These are phyloP conservation scores for Trichoderma atroviride DNA, from an alignment of 2,329 filamentous ascomycete species.

Conservation along the genomic window DNA sequence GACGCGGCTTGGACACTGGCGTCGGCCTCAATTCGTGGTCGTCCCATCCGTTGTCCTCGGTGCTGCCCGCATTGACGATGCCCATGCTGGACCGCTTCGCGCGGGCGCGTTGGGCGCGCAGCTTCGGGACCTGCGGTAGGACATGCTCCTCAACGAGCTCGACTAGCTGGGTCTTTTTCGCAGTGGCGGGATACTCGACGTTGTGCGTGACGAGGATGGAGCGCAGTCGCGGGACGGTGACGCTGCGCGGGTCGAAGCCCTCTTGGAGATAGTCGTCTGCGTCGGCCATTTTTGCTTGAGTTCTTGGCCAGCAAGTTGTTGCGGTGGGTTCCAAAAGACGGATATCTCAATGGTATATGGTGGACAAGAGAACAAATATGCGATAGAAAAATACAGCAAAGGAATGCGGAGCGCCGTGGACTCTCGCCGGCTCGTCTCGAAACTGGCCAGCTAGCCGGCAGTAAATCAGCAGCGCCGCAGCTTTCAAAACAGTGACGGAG, in stretches of 20 bases:
- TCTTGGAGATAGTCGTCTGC: slow-evolving; percentile 83
- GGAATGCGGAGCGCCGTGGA: slow-evolving; percentile 6
- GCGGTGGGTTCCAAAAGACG: not conserved
- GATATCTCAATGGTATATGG: not conserved
- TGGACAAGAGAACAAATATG: not conserved
- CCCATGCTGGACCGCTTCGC: slow-evolving; percentile 87
- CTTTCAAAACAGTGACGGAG: slow-evolving; percentile 21
- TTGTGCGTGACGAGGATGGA: slow-evolving; percentile 90
- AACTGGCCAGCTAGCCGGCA: slow-evolving; percentile 23
- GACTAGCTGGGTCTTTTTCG: slow-evolving; percentile 89
- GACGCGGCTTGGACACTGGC: slow-evolving; percentile 48
- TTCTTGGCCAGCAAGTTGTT: not conserved
- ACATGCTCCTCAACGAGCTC: slow-evolving; percentile 81
- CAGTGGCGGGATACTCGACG: slow-evolving; percentile 80
- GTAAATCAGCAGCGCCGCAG: slow-evolving; percentile 15
- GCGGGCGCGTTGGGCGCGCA: slow-evolving; percentile 72
- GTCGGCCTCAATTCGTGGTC: slow-evolving; percentile 60
- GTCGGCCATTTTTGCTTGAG: slow-evolving; percentile 55
- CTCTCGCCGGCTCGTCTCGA: slow-evolving; percentile 16
- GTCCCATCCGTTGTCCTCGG: slow-evolving; percentile 66
- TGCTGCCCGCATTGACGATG: slow-evolving; percentile 70
- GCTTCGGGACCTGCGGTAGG: slow-evolving; percentile 73
- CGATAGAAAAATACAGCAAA: not conserved
- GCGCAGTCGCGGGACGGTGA: slow-evolving; percentile 86
- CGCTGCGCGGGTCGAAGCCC: slow-evolving; percentile 78